Evolutionary conservation across 768 basidiomycete species (phyloP), one percentile per base, ranked within the genome.

Genomic region (Chalciporus sphaerocephalus): DNA sequence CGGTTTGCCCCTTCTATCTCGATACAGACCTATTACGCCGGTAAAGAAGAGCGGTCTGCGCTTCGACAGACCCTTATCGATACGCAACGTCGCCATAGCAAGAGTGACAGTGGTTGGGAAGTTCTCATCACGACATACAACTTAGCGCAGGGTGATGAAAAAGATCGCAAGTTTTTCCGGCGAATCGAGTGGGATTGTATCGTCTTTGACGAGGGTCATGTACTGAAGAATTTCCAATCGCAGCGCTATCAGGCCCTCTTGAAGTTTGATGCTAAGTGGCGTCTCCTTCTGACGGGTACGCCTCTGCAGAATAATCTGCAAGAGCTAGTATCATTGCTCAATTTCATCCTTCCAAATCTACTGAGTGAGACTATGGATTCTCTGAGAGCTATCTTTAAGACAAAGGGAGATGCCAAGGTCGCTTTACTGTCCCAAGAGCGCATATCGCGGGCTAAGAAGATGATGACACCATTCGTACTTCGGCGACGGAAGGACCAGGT

Each of bases 391-490:
- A 95, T 99, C 53, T 99, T 99, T 79, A 98, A 96, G 65, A 90
- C 91, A 28, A 92, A 90, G 52, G 90, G 92, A n/a, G 90, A 94
- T 57, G 85, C 88, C 11, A 88, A 88, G 48, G 80, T 88, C 40
- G 87, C 89, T 21, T 66, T 97, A 18, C 83, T 98, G 20, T 90
- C 95, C 4, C 86, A 91, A 59, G 87, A 94, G 62, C 87, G 96
- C 40, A 89, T 97, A 18, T 92, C 90, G 16, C 73, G 94, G 51
- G 96, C 96, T 6, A 95, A 97, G 70, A 92, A 92, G 65, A 97
- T 99, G 93, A 92, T 99, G 88, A 96, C 92, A 6, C 96, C 96
- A 0, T 99, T 99, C 64, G 94, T 98, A 18, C 74, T 99, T 16
- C 86, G 96, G n/a, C 80, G 96, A 47, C 80, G 94, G 56, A 99